Evolutionary conservation across 2,329 filamentous ascomycete genomes (phyloP), one percentile per base, ranked within the genome.

Genomic region (Myriosclerotinia curreyana): DNA sequence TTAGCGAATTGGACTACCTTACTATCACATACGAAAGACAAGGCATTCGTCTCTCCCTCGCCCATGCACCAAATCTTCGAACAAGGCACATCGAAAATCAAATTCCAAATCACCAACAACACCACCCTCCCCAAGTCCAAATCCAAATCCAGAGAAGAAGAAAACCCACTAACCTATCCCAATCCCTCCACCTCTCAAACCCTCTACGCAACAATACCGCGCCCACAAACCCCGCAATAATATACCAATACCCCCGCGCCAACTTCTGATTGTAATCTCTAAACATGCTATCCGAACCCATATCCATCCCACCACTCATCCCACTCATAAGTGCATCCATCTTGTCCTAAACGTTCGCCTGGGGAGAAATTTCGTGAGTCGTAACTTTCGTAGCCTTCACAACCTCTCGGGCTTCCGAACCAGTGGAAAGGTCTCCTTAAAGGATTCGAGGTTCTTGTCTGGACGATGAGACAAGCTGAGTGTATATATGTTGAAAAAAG

Each of bases 191-290:
- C 54, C 60, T 66, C 50, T 71, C 65, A 38, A 71, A 42, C 12
- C 50, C 64, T 48, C 68, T 64, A 31, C 69, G 34, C 8, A 69
- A n/a, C 14, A 72, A 25, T 55, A 68, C 55, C 36, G 68, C 66
- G 5, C 66, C 71, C 22, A 68, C n/a, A 31, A 81, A 78, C 20
- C 76, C 80, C 9, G 79, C 82, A 46, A 85, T 75, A 42, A 84
- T 79, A 71, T 86, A 87, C 85, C 85, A 87, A 70, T 82, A 87
- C 2, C 78, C 79, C 22, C 77, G 77, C 20, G 84, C 83, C 59
- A 86, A 78, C 49, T 76, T 77, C 71, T 78, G 78, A 70, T 86
- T 86, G 46, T 75, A 75, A 1, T 74, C 66, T 64, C 77, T 75
- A 71, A 82, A 80, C 71, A 77, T 74, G 22, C 77, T 75, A 60